A percentile compares a stretch with the other conserved stretches of the same genome.
phyloP scores from a whole-genome alignment of 2,329 filamentous ascomycete species.

The Cladosporium sp. region DNA sequence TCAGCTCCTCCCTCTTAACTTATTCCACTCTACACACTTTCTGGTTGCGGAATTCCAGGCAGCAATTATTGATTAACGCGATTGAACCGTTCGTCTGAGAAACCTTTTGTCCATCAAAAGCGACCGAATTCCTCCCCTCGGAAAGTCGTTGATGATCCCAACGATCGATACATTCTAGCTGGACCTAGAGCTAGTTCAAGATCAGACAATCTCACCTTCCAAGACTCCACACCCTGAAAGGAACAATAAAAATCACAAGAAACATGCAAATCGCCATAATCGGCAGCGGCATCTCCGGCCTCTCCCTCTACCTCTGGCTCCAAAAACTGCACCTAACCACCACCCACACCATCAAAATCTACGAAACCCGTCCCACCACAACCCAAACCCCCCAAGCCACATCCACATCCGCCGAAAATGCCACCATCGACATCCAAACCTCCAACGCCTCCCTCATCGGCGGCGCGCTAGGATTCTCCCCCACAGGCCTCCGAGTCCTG shows the following conservation, averaged over 20 bases:
- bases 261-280: constrained; percentile 14
- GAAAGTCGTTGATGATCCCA: no score
- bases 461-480: constrained; percentile 10
- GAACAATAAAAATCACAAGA: no score
- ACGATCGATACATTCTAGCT: no score
- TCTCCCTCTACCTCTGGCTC: constrained; percentile 15
- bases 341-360: constrained; percentile 10
- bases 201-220: not conserved
- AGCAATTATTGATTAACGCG: no score
- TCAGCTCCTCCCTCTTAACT: no score
- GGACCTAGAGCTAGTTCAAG: no score
- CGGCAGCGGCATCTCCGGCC: constrained; percentile 14
- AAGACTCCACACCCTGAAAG: no score
- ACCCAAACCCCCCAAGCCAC: not conserved
- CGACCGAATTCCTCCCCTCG: no score
- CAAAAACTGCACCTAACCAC: constrained; percentile 6
- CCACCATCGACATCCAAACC: not conserved
- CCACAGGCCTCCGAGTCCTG: constrained; percentile 12
- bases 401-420: not conserved
- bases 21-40: no score
- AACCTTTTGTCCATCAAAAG: no score
- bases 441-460: constrained; percentile 11
- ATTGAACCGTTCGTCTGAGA: no score
- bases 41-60: no score
- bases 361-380: constrained; percentile 6